These are phyloP conservation scores for Hypomyces perniciosus DNA, from an alignment of 2,329 filamentous ascomycete genomes.

Conservation along the genomic window DNA sequence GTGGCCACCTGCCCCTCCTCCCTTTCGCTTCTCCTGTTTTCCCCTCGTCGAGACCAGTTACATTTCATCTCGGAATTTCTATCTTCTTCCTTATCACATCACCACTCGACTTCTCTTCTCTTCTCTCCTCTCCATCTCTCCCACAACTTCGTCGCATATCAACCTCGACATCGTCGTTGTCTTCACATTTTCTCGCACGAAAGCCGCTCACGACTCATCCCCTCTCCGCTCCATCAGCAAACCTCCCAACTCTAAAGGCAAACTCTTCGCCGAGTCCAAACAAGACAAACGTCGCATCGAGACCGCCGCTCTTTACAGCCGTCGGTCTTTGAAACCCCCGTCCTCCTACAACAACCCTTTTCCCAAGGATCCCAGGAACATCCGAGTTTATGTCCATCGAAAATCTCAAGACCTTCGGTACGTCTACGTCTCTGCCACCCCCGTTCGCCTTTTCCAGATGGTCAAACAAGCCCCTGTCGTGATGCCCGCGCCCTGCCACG, in stretches of 20 bases:
- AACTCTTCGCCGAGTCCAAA: neutral
- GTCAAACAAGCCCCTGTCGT: neutral
- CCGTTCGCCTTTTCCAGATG: neutral
- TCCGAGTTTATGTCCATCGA: slow-evolving; percentile 97
- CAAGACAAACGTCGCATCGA: slow-evolving; percentile 10
- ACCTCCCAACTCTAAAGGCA: too few species aligned
- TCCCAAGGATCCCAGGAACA: slow-evolving; percentile 53
- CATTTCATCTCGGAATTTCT: too few species aligned
- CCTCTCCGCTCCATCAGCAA: neutral
- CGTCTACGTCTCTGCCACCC: slow-evolving; percentile 30
- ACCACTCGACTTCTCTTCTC: too few species aligned
- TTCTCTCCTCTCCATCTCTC: too few species aligned
- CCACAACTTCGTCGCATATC: too few species aligned
- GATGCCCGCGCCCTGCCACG: neutral
- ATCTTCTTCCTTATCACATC: too few species aligned
- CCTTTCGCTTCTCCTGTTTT: too few species aligned
- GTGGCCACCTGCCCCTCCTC: too few species aligned
- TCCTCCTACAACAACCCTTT: slow-evolving; percentile 41
- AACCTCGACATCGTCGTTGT: too few species aligned
- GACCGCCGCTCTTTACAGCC: slow-evolving; percentile 31
- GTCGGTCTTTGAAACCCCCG: slow-evolving; percentile 45
- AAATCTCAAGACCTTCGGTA: slow-evolving; percentile 96
- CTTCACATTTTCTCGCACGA: too few species aligned
- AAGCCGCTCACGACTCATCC: neutral
- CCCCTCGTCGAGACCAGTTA: too few species aligned